Base-by-base conservation (phyloP, 306 rosid species). In the Canavalia gladiata region DNA sequence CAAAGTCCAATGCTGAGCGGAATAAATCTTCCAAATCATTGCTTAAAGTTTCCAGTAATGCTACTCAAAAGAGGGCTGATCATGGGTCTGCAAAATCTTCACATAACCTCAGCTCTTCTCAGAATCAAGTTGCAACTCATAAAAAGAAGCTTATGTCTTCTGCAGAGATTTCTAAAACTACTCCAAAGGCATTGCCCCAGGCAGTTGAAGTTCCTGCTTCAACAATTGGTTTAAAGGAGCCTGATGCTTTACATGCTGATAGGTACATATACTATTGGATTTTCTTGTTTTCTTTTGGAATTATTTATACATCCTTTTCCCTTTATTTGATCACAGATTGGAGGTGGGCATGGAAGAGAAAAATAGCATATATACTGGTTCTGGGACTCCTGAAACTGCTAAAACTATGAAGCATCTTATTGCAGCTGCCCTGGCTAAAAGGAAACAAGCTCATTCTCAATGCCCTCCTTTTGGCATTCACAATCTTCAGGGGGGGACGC, bases 381-480 rank as follows among this genome's bases (percentile, higher is more conserved):
- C 95, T 76, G 85, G 87, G 84, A 88, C 89, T 72, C 82, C 95
- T 1, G 99, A 93, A 62, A 72, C 92, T 83, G 87, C 87, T 62
- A 81, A 72, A 51, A 87, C 97, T 65, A 93, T 96, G 97, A 92
- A 77, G 81, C 87, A 92, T 87, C 99, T 96, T 75, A 96, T 96
- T 80, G 99, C 99, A 6, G 99, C 83, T 81, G 99, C 99, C 57
- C 98, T 90, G 84, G 98, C 97, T 2, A 96, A 93, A 83, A 87
- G 97, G 86, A 96, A 66, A 84, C 92, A 86, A 79, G 81, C 98
- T 66, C 90, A 92, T 64, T 79, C 94, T 1, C 94, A 93, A 13
- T 84, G 56, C 72, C 74, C 85, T 79, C 46, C 88, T 34, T 87
- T 81, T 82, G 94, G 90, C 35, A 64, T 85, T 71, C 85, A 84